Base-by-base conservation (phyloP, 495 filamentous ascomycete species). In the Penicillium diatomitis region DNA sequence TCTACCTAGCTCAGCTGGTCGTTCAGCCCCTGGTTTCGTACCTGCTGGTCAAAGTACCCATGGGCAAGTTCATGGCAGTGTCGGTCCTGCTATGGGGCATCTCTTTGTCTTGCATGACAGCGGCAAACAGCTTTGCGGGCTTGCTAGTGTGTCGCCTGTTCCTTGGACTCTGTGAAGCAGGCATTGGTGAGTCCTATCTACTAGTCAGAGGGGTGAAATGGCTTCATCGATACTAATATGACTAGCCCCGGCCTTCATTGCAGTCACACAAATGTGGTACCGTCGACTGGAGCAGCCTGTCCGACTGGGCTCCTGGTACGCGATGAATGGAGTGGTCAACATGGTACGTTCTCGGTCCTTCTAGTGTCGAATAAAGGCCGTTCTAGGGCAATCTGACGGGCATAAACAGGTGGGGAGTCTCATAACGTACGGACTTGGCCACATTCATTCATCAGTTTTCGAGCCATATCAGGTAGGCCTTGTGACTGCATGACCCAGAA, bases 211-310 rank as follows among this genome's bases (percentile, higher is more conserved):
- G 8, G 28, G 40, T 6, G 2, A 9, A 35, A 5, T 6, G 9
- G 28, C 20, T 4, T 11, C 44, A 12, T 5, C 39, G 50, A 28
- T 59, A 9, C 27, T 50, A 27, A 12, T 37, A 27, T 9, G 39
- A 34, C 4, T n/a, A 75, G 79, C 78, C 3, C 79, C 80, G 2
- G 73, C 73, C 9, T 81, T 81, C 47, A 73, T 82, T 44, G 78
- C 79, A 2, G 69, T 82, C 4, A 78, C 77, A 2, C 77, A 80
- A 53, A 80, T 82, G 77, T 83, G 80, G 80, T 83, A 78, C 56
- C 65, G 76, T 48, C 70, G 80, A 35, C 60, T 67, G 10, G 80
- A 83, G 52, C 80, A 83, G 62, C 80, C 80, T 2, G 66, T 79
- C 30, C 60, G 78, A 32, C 73, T 75, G 34, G 74, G 76, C 30